Evolutionary conservation across 2,329 filamentous ascomycete genomes (phyloP), one percentile per base, ranked within the genome.

Genomic region (Rhinocladiella mackenziei): DNA sequence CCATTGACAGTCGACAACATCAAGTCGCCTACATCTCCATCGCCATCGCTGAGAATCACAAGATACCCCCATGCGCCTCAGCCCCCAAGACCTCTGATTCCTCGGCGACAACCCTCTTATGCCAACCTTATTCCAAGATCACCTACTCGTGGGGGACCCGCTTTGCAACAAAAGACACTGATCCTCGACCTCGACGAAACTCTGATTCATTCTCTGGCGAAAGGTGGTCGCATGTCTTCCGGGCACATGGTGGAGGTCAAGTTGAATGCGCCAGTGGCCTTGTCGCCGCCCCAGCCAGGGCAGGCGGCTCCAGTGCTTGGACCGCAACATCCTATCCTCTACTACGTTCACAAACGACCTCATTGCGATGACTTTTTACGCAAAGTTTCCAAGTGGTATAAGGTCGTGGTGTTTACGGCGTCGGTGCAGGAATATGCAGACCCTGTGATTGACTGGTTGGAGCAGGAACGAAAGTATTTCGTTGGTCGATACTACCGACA

Each of bases 241-340:
- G 92, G 92, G 13, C 92, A 98, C 68, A 98, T 98, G 92, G 89
- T 98, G 39, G 92, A 98, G 69, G 92, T 98, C 53, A 89, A 89
- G 58, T 76, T 95, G 49, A 86, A 85, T 62, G 83, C 83, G 45
- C 80, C 50, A 69, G 77, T 87, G 32, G 82, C 80, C 42, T 77
- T 79, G 35, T 59, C 68, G 20, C 60, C 66, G 30, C 66, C 67
- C 19, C 64, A 68, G 53, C 60, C 61, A 8, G 51, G 51, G 3
- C 52, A 55, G 28, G 45, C 45, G 3, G 28, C 40, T 5, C 57
- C 62, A 4, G 76, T 74, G 15, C 70, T 86, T 18, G 87, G 86
- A 5, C 87, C 89, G 29, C 91, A 95, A 61, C 89, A 98, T 62
- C 92, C 92, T 1, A 97, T 98, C 56, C 70, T 98, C 50, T 98